Conservation (phyloP, 2,329 filamentous ascomycete genomes). For the Scedosporium aurantiacum region DNA sequence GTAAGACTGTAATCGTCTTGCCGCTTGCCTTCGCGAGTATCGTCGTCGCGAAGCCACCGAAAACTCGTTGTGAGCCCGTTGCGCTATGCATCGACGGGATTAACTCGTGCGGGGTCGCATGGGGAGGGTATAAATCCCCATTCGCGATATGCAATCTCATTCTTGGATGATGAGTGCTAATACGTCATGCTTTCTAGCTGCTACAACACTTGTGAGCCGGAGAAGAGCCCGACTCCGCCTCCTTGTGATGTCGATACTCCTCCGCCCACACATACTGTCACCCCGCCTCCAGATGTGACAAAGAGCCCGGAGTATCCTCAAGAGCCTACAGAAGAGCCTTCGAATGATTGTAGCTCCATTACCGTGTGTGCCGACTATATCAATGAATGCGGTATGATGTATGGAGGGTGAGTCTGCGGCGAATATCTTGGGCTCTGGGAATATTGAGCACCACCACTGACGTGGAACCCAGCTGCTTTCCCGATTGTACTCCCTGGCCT, state of each 20-base stretch:
- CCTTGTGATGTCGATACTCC: background rate
- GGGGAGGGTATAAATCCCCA: conserved; percentile 10
- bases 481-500: conserved; percentile 4
- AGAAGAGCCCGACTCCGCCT: background rate
- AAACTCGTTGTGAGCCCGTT: background rate
- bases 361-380: conserved; percentile 6
- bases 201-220: conserved; percentile 9
- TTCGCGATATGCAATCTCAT: background rate
- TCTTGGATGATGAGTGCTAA: background rate
- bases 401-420: conserved; percentile 2
- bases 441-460: background rate
- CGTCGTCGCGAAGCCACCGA: background rate
- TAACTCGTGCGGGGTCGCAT: conserved; percentile 9
- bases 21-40: background rate
- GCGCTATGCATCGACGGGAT: conserved; percentile 11
- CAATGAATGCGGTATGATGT: conserved; percentile 5
- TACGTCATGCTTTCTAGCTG: conserved; percentile 3
- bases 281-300: background rate
- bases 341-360: background rate
- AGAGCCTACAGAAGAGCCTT: background rate
- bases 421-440: background rate
- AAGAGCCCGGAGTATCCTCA: background rate
- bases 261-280: background rate
- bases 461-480: background rate
- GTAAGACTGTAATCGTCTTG: background rate